phyloP scores from a whole-genome alignment of 1,284 basidiomycete species.

The Fomes fomentarius region DNA sequence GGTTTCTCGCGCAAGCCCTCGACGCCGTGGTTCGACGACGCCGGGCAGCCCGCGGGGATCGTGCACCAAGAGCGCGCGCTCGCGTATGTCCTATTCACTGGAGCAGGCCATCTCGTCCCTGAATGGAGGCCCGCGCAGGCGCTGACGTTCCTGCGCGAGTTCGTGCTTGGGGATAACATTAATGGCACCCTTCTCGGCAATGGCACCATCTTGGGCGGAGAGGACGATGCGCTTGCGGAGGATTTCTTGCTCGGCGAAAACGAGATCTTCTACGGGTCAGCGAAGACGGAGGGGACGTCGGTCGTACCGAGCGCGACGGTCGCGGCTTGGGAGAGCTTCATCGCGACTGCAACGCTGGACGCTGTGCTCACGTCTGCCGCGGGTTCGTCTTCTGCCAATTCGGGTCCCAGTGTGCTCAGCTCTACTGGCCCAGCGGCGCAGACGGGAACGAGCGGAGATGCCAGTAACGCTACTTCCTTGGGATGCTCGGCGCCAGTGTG shows the following conservation, averaged over 20 bases:
- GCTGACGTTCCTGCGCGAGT: conserved; percentile 34
- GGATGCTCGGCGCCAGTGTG: not conserved
- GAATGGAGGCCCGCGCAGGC: conserved; percentile 30
- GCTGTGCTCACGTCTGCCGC: not conserved
- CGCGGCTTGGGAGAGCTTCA: conserved; percentile 51
- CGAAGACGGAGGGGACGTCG: conserved; percentile 20
- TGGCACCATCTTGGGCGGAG: conserved; percentile 48
- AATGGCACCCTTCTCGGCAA: conserved; percentile 30
- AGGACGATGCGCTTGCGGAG: conserved; percentile 43
- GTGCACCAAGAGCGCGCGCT: conserved; percentile 37
- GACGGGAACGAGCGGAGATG: not conserved
- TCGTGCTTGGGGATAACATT: conserved; percentile 30
- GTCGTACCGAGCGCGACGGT: conserved; percentile 41
- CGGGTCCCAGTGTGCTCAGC: not conserved
- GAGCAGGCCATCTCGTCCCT: conserved; percentile 35
- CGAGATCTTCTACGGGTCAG: conserved; percentile 23
- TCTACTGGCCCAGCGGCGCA: not conserved
- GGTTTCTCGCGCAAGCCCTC: conserved; percentile 66
- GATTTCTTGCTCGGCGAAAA: conserved; percentile 46
- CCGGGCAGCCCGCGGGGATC: conserved; percentile 31
- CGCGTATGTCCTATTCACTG: conserved; percentile 34
- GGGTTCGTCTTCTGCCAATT: too few relatives aligned
- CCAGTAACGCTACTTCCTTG: too few relatives aligned
- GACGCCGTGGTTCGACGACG: conserved; percentile 49
- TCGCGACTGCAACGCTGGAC: conserved; percentile 18